These are phyloP conservation scores for Cordyceps cicadae DNA, from an alignment of 2,329 filamentous ascomycete genomes.

Conservation along the genomic window DNA sequence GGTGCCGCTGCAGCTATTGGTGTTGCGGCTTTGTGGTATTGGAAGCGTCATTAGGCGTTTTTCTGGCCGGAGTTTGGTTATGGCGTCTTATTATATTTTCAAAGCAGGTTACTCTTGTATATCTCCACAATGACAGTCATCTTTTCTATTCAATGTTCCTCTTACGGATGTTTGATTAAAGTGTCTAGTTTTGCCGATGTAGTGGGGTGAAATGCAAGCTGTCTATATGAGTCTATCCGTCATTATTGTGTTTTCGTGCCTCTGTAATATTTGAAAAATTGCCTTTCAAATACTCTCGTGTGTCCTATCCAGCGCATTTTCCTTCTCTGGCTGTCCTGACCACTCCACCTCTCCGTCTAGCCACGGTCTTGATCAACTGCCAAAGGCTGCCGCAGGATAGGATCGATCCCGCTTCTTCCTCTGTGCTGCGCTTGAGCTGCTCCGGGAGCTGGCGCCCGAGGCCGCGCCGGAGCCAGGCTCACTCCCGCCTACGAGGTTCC, in stretches of 20 bases:
- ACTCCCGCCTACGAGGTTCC: constrained; percentile 18
- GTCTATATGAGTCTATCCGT: background rate
- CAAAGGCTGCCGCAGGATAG: constrained; percentile 56
- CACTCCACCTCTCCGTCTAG: background rate
- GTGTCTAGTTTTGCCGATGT: background rate
- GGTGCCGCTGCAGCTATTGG: constrained; percentile 30
- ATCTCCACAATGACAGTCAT: background rate
- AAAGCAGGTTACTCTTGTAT: constrained; percentile 4
- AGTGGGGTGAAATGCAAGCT: background rate
- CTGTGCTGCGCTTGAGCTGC: constrained; percentile 39
- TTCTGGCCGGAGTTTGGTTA: constrained; percentile 7
- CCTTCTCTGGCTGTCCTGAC: background rate
- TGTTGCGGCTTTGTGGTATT: constrained; percentile 31
- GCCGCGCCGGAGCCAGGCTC: constrained; percentile 34
- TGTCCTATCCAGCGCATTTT: background rate
- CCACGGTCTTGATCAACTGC: constrained; percentile 23
- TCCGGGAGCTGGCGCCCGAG: constrained; percentile 45
- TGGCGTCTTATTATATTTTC: constrained; percentile 4
- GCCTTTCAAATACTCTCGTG: background rate
- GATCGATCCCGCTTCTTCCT: constrained; percentile 50
- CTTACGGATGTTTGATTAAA: background rate
- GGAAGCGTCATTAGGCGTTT: constrained; percentile 19
- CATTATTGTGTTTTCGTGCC: background rate
- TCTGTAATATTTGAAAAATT: background rate
- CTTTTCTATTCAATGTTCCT: background rate